Base-by-base conservation (phyloP, 75 land plant species). In the Pinus tabuliformis region DNA sequence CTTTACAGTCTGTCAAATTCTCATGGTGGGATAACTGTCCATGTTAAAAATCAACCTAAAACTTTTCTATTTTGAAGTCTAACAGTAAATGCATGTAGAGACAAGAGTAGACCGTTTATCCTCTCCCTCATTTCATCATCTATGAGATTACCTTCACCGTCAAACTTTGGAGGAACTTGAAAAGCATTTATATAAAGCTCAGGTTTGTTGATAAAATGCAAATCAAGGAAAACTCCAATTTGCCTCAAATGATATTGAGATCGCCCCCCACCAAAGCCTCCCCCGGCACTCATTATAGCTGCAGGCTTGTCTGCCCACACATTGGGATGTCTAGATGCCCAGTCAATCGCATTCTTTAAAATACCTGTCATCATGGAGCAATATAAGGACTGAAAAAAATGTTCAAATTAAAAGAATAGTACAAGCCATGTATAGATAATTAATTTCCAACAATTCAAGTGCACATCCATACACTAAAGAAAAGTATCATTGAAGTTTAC, bases 221-320 rank as follows among this genome's bases (percentile, higher is more conserved):
- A 65, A 65, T 65, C 33, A 36, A 65, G 18, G 70, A 36, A 65
- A 65, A 65, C 42, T 6, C 93, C 95, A 37, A 88, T 83, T 54
- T 91, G 93, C 65, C 95, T 86, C 13, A 93, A 88, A 63, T 93
- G 93, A 62, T 87, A 91, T 26, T 88, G 91, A 26, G 84, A 61
- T 72, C 87, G 57, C 3, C 80, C 88, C 17, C 93, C 95, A 3
- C 91, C 91, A 70, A 81, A 79, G 3, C 77, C 72, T 26, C 93
- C 95, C 26, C 87, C 93, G 0, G 91, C 84, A 57, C 93, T 90
- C 30, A 93, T 58, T 3, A 93, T 72, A 5, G 93, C 93, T 30
- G 95, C 91, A 18, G 89, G 63, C 76, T 90, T 93, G 24, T 79
- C 92, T n/a, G 84, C 93, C 87, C 88, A 92, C 3, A 80, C 81